Evolutionary conservation across 805 yeast genomes (phyloP), one percentile per base, ranked within the genome.

Genomic region (Starmerella ratchasimensis): DNA sequence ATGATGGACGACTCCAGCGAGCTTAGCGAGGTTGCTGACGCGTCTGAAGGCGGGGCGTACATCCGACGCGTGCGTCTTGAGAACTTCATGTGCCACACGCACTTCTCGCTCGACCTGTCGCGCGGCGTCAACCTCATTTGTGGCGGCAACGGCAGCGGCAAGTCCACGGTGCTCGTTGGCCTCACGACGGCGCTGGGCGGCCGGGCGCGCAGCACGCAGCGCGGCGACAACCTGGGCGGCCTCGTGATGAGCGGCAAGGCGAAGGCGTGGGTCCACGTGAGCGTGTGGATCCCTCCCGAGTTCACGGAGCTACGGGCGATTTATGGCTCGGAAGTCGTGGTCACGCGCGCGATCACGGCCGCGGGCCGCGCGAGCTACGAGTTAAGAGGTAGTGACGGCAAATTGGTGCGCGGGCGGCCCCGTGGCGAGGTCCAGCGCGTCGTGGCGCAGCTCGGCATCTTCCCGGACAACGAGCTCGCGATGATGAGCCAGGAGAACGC

Each of bases 401-500:
- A 62, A 36, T 64, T 64, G 2, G 58, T 80, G 0, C 71, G 83
- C 1, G 64, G 27, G 6, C 34, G 38, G 8, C 32, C 62, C 13
- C 79, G 84, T 1, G 64, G 62, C 13, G 79, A 75, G 11, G 58
- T 90, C 22, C 82, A 74, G 46, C 69, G 68, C 4, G 76, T 90
- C 3, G 59, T 84, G 33, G 74, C 71, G 46, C 70, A 68, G 45
- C 83, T 77, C 53, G 74, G 78, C 31, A 76, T 88, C 30, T 76
- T 81, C 5, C 77, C 90, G 19, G 86, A 76, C 49, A 90, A 90
- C 49, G 95, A 96, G 5, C 72, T 90, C 71, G 80, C 94, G 2
- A 80, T 90, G 51, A 64, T 90, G 34, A 82, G 94, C 1, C 99
- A 90, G 56, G 96, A 90, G 49, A 80, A 77, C 43, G 97, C 99